Conservation (phyloP, 148 eudicot species). For the Cornus florida region DNA sequence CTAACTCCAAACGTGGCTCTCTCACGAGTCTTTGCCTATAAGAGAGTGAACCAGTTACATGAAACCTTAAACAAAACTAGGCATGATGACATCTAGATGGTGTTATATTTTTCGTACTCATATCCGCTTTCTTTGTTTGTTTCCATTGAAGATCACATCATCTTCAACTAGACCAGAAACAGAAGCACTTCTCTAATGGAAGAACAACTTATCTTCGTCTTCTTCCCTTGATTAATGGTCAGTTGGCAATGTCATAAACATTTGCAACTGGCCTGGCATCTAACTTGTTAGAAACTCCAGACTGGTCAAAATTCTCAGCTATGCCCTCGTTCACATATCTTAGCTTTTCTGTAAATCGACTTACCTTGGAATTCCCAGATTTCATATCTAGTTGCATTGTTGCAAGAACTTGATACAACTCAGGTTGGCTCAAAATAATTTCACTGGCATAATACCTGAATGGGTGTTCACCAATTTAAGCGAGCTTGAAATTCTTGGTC, state of each 20-base stretch:
- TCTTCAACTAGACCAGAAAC: constrained; percentile 43
- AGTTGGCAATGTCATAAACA: constrained; percentile 25
- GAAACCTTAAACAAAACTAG: constrained; percentile 1
- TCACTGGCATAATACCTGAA: constrained; percentile 55
- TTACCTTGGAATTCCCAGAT: too few relatives aligned
- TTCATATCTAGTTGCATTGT: constrained; percentile 6
- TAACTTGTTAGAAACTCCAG: too few relatives aligned
- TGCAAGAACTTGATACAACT: constrained; percentile 46
- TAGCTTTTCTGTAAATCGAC: too few relatives aligned
- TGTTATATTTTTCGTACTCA: too few relatives aligned
- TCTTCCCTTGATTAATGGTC: constrained; percentile 61
- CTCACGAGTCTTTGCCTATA: too few relatives aligned
- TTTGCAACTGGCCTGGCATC: constrained; percentile 53
- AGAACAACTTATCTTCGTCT: constrained; percentile 41
- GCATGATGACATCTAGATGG: constrained; percentile 17
- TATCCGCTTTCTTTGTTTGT: constrained; percentile 20
- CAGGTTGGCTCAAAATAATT: constrained; percentile 53
- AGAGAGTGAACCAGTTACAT: background rate
- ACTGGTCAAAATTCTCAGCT: too few relatives aligned
- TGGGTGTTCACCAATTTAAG: constrained; percentile 37
- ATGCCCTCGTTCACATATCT: too few relatives aligned
- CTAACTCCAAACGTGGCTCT: too few relatives aligned
- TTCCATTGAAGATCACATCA: constrained; percentile 24
- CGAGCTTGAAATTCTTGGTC: constrained; percentile 53
- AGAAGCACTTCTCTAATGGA: constrained; percentile 69